Evolutionary conservation across 495 filamentous ascomycete genomes (phyloP).

Genomic region (Collariella sp.): DNA sequence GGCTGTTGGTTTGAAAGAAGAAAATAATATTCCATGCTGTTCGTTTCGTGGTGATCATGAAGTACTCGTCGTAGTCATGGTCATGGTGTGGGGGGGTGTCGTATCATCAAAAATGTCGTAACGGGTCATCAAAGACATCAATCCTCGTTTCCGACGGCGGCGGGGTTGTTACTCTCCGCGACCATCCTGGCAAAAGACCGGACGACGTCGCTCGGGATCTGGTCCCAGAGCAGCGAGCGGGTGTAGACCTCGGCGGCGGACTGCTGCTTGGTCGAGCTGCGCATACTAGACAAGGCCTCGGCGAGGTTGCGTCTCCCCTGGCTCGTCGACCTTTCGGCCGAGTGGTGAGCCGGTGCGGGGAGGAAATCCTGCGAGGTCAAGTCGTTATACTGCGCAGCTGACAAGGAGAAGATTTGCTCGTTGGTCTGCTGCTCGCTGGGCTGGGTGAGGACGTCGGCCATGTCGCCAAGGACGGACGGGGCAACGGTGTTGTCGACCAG

Average conservation of each 20-base stretch:
- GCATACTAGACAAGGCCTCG: conserved; percentile 74
- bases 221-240: conserved; percentile 86
- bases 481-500: conserved; percentile 44
- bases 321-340: conserved; percentile 39
- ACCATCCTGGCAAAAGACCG: conserved; percentile 88
- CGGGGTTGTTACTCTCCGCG: conserved; percentile 43
- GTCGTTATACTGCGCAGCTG: conserved; percentile 81
- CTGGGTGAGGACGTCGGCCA: conserved; percentile 63
- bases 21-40: conserved; percentile 5
- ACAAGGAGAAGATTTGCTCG: conserved; percentile 80
- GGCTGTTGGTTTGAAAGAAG: conserved; percentile 5
- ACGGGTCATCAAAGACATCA: conserved; percentile 25
- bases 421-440: conserved; percentile 80
- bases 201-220: conserved; percentile 85
- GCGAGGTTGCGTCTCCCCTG: conserved; percentile 64
- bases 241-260: conserved; percentile 80
- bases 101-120: conserved; percentile 11
- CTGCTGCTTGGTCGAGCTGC: conserved; percentile 53
- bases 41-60: conserved; percentile 8
- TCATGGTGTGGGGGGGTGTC: conserved; percentile 5
- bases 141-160: conserved; percentile 27
- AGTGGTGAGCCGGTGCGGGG: conserved; percentile 29
- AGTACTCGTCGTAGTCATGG: conserved; percentile 13
- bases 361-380: conserved; percentile 65
- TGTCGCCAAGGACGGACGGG: conserved; percentile 60